Conservation (phyloP, 2,329 filamentous ascomycete species). For the Aspergillus nomiae region DNA sequence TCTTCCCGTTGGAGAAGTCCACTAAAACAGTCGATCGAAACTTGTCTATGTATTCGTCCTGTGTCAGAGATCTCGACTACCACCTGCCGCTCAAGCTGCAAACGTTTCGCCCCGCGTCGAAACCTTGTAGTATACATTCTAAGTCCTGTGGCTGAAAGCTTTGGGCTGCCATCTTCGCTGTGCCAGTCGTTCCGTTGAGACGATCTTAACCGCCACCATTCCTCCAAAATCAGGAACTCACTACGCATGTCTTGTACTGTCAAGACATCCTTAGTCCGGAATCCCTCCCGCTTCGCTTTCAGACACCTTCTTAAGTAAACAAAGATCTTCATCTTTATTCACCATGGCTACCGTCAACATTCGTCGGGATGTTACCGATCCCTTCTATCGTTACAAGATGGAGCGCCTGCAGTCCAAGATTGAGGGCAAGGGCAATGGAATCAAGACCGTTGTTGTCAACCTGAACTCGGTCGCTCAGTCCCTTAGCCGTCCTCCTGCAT, state of each 20-base stretch:
- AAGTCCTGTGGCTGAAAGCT: slow-evolving; percentile 84
- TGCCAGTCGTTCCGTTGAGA: slow-evolving; percentile 23
- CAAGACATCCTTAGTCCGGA: slow-evolving; percentile 48
- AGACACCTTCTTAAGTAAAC: slow-evolving; percentile 31
- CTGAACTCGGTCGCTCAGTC: slow-evolving; percentile 90
- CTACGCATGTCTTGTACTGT: slow-evolving; percentile 63
- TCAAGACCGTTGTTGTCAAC: slow-evolving; percentile 99
- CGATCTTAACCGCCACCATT: slow-evolving; percentile 39
- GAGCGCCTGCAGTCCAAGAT: slow-evolving; percentile 98
- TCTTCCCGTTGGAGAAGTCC: slow-evolving; percentile 40
- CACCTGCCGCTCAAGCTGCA: slow-evolving; percentile 93
- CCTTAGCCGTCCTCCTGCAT: slow-evolving; percentile 85
- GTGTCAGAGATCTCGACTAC: slow-evolving; percentile 91
- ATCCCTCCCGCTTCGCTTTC: slow-evolving; percentile 37
- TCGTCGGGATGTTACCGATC: slow-evolving; percentile 95
- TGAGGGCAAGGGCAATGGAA: slow-evolving; percentile 99
- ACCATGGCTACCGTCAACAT: slow-evolving; percentile 98
- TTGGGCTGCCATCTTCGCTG: slow-evolving; percentile 32
- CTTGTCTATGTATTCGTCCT: slow-evolving; percentile 99
- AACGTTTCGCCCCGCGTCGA: slow-evolving; percentile 93
- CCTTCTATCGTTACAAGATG: slow-evolving; percentile 99
- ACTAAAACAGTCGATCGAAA: slow-evolving; percentile 37
- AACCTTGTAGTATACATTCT: slow-evolving; percentile 86
- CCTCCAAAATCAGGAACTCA: slow-evolving; percentile 26
- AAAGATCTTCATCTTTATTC: slow-evolving; percentile 42